These are phyloP conservation scores for Dryas drummondii DNA, from an alignment of 306 rosid species.

Conservation along the genomic window DNA sequence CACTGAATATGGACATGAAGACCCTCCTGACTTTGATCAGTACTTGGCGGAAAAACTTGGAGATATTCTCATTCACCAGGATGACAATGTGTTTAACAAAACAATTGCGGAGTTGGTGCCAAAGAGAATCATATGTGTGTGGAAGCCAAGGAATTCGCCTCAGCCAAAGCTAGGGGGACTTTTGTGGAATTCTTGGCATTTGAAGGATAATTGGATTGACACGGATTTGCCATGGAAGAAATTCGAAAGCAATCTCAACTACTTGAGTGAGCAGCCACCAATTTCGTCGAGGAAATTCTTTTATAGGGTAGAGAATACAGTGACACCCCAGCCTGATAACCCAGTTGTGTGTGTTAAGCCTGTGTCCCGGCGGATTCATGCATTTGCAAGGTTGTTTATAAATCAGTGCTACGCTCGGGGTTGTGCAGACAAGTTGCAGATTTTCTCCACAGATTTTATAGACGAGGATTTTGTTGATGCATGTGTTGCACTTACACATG, in stretches of 20 bases:
- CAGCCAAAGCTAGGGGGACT: conserved; percentile 54
- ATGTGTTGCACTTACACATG: conserved; percentile 66
- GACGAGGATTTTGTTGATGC: conserved; percentile 87
- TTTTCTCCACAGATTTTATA: conserved; percentile 75
- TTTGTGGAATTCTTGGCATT: conserved; percentile 55
- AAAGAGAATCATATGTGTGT: conserved; percentile 63
- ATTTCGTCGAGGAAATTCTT: conserved; percentile 61
- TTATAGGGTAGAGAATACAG: conserved; percentile 88
- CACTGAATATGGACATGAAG: conserved; percentile 73
- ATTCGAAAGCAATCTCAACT: conserved; percentile 70
- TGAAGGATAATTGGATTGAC: conserved; percentile 78
- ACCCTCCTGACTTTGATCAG: conserved; percentile 70
- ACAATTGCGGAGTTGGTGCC: conserved; percentile 67
- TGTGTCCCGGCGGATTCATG: conserved; percentile 66
- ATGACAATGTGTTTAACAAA: conserved; percentile 61
- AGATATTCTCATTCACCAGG: conserved; percentile 56
- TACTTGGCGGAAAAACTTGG: conserved; percentile 58
- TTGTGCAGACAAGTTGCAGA: conserved; percentile 54
- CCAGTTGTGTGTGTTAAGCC: conserved; percentile 70
- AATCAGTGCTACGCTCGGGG: conserved; percentile 51
- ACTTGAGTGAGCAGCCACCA: conserved; percentile 60
- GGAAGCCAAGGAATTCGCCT: conserved; percentile 76
- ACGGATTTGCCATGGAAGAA: conserved; percentile 89
- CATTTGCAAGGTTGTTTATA: conserved; percentile 66
- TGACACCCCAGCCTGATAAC: conserved; percentile 69